These are phyloP conservation scores for Cucumis melo DNA, from an alignment of 306 rosid genomes.

Conservation along the genomic window DNA sequence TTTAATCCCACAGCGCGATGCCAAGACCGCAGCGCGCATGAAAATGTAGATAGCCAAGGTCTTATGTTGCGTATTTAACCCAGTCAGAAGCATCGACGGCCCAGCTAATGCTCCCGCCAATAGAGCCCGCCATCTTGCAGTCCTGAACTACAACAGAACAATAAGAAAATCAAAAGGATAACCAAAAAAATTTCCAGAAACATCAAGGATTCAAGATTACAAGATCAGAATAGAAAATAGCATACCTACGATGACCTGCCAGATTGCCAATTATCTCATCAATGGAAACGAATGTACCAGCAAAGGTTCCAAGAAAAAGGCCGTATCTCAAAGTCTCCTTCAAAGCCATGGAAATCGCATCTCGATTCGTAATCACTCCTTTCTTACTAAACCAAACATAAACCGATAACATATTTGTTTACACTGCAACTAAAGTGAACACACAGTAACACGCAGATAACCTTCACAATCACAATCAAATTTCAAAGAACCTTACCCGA, in stretches of 20 bases:
- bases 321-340: conserved; percentile 95
- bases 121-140: conserved; percentile 89
- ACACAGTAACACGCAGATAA: background rate
- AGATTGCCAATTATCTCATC: conserved; percentile 65
- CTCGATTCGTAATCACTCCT: conserved; percentile 41
- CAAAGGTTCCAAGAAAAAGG: conserved; percentile 78
- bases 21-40: conserved; percentile 88
- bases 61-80: conserved; percentile 69
- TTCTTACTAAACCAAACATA: conserved; percentile 29
- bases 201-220: background rate
- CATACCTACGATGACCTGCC: conserved; percentile 87
- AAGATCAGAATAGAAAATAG: conserved; percentile 18
- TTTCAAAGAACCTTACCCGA: conserved; percentile 16
- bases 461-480: background rate
- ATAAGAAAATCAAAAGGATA: conserved; percentile 14
- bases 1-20: conserved; percentile 88
- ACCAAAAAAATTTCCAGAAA: background rate
- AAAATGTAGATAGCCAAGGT: conserved; percentile 89
- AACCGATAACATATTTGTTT: background rate
- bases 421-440: background rate
- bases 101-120: conserved; percentile 94
- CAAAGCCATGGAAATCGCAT: conserved; percentile 49
- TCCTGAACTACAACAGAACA: conserved; percentile 50
- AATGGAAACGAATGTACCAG: conserved; percentile 76
- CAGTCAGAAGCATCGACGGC: conserved; percentile 81